These are phyloP conservation scores for Phellinidium pouzarii DNA, from an alignment of 1,284 basidiomycete genomes.

Conservation along the genomic window DNA sequence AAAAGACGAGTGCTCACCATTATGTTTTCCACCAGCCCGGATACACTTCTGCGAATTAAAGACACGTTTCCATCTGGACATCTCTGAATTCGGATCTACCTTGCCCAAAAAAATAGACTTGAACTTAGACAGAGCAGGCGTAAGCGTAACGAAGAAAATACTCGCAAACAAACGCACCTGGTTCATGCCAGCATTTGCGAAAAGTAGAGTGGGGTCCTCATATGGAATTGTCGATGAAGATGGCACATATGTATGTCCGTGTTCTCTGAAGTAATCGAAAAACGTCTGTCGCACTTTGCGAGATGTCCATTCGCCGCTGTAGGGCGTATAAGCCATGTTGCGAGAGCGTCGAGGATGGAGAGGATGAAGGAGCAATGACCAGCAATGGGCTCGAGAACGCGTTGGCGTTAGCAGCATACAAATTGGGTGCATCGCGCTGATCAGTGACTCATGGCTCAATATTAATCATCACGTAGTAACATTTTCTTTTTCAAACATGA, in stretches of 20 bases:
- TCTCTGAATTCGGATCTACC: constrained; percentile 86
- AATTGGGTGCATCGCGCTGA: constrained; percentile 5
- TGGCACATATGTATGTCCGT: constrained; percentile 87
- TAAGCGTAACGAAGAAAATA: constrained; percentile 15
- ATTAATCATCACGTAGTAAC: not conserved
- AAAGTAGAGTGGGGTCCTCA: constrained; percentile 94
- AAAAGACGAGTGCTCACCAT: constrained; percentile 47
- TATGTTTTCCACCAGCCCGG: constrained; percentile 97
- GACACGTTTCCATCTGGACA: constrained; percentile 86
- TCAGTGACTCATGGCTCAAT: constrained; percentile 13
- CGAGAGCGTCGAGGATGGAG: not conserved
- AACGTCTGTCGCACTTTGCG: constrained; percentile 66
- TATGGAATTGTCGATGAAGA: constrained; percentile 94
- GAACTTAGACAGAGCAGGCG: constrained; percentile 51
- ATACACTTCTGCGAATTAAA: constrained; percentile 98
- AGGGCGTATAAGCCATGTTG: constrained; percentile 15
- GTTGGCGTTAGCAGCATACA: constrained; percentile 8
- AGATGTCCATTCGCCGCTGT: constrained; percentile 56
- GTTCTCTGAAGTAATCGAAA: constrained; percentile 74
- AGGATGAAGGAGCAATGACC: not conserved
- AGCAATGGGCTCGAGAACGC: not conserved
- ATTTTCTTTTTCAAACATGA: too few relatives aligned
- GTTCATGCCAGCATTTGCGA: constrained; percentile 98
- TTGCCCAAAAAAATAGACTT: constrained; percentile 96
- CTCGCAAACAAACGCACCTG: constrained; percentile 42